Evolutionary conservation across 768 basidiomycete genomes (phyloP).

Genomic region (Suillus subalutaceus): DNA sequence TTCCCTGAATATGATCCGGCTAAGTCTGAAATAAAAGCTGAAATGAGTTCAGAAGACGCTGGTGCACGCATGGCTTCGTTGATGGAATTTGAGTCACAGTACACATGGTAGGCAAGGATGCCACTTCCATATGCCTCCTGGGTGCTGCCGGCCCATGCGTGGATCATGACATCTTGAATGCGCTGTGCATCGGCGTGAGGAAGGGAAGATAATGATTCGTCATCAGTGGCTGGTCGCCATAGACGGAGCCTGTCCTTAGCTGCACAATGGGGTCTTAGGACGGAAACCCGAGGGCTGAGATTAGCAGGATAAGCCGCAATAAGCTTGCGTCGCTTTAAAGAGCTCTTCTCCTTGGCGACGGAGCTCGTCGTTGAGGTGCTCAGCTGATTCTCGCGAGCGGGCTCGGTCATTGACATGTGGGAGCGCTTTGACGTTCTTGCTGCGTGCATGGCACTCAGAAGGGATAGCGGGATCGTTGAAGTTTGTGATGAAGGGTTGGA

Average conservation of each 20-base stretch:
- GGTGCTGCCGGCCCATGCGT: constrained; percentile 35
- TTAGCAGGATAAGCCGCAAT: not conserved
- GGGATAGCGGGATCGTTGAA: no score
- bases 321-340: not conserved
- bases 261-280: constrained; percentile 3
- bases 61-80: not conserved
- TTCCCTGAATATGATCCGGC: constrained; percentile 1
- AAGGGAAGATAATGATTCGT: no score
- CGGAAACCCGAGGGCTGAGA: constrained; percentile 4
- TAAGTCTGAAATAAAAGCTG: not conserved
- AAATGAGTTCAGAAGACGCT: not conserved
- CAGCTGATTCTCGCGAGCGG: no score
- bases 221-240: constrained; percentile 4
- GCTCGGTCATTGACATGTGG: no score
- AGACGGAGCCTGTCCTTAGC: not conserved
- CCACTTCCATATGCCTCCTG: constrained; percentile 37
- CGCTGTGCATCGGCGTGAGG: not conserved
- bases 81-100: constrained; percentile 30
- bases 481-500: no score
- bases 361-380: not conserved
- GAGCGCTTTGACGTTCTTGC: no score
- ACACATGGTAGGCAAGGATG: constrained; percentile 41
- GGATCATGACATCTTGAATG: constrained; percentile 26
- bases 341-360: not conserved
- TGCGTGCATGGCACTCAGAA: no score